Base-by-base conservation (phyloP, 2,329 filamentous ascomycete genomes). In the Aspergillus eucalypticola region DNA sequence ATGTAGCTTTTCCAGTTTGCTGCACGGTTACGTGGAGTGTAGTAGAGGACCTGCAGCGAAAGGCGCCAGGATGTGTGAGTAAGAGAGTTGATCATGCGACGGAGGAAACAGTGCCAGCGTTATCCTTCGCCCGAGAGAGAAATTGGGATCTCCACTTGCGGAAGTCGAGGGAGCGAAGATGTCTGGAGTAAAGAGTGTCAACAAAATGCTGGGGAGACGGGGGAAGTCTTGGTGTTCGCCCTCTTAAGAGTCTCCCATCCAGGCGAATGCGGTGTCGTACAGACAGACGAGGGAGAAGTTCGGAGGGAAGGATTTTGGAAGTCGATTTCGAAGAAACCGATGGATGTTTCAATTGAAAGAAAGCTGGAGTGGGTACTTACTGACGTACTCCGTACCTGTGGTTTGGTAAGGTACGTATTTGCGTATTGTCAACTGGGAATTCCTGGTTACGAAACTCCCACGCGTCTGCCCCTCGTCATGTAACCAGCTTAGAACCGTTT, bases 1-100 rank as follows among this genome's bases (percentile, higher is more conserved):
- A 63, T 63, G 64, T 67, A 67, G 66, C 65, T 70, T 65, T 69
- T 66, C 65, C 63, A 66, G 62, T 64, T 57, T 68, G 64, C 66
- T 75, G 73, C 71, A 72, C 69, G 65, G 67, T 75, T 74, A 74
- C 72, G 71, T 74, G 70, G 67, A 69, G 66, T 62, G 67, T 68
- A 64, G 64, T 68, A 64, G 56, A 68, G 62, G 66, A 66, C 64
- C 66, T 68, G 65, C 66, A 67, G 64, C 59, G 62, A 66, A 65
- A 69, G 62, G 59, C 64, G 62, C 66, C 62, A 63, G 61, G 61
- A 65, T 66, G 60, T 66, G 60, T 61, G 65, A 67, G 65, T 64
- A 66, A 63, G 63, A 64, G 60, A 57, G 66, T 66, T 66, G 66
- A 71, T 71, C 70, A 70, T 68, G 64, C 65, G 62, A 67, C 64